phyloP scores from a whole-genome alignment of 106 monocot genomes.

The Acorus calamus region DNA sequence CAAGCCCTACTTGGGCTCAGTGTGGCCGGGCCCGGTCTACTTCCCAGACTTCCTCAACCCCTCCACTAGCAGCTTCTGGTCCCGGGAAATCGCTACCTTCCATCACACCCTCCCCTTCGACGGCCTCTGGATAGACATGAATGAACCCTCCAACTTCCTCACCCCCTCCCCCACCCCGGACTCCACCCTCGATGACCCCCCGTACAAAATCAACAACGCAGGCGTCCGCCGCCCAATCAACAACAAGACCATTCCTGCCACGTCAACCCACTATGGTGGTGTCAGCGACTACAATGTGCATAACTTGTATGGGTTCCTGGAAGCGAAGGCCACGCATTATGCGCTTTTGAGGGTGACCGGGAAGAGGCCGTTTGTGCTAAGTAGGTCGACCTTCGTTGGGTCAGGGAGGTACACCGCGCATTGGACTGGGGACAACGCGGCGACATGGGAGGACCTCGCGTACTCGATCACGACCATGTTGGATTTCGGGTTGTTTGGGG shows the following conservation, averaged over 20 bases:
- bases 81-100: slow-evolving; percentile 42
- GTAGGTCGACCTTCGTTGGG: slow-evolving; percentile 54
- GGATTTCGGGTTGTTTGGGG: slow-evolving; percentile 62
- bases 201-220: slow-evolving; percentile 52
- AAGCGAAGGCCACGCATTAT: slow-evolving; percentile 38
- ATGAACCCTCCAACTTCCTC: slow-evolving; percentile 70
- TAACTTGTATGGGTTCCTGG: slow-evolving; percentile 52
- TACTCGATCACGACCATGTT: slow-evolving; percentile 56
- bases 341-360: slow-evolving; percentile 36
- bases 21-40: slow-evolving; percentile 66
- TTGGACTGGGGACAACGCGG: slow-evolving; percentile 61
- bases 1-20: slow-evolving; percentile 24
- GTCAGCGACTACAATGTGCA: slow-evolving; percentile 60
- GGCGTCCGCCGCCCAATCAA: slow-evolving; percentile 24
- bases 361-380: slow-evolving; percentile 60
- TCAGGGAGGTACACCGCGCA: slow-evolving; percentile 64
- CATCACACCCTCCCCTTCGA: slow-evolving; percentile 41
- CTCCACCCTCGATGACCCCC: slow-evolving; percentile 33
- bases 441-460: slow-evolving; percentile 49
- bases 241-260: slow-evolving; percentile 38
- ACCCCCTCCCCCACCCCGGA: slow-evolving; percentile 20
- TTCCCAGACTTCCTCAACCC: slow-evolving; percentile 77
- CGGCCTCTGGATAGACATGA: slow-evolving; percentile 88
- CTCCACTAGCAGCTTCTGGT: slow-evolving; percentile 35
- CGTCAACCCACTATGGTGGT: slow-evolving; percentile 47